Evolutionary conservation across 148 eudicot species (phyloP).

Genomic region (Vaccinium vitisidaea): DNA sequence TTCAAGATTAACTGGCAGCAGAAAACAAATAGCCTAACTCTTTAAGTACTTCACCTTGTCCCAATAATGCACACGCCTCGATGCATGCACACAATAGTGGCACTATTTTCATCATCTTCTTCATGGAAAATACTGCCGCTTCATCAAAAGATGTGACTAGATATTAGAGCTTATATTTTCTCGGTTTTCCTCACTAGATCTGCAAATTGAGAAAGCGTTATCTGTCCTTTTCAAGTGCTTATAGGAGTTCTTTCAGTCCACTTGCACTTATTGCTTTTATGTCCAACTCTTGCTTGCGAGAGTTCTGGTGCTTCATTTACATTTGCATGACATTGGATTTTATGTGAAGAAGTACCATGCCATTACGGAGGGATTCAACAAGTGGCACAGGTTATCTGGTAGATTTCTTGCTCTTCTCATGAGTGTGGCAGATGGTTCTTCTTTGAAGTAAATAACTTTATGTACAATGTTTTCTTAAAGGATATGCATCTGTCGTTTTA

Average conservation of each 20-base stretch:
- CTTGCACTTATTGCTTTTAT: background rate
- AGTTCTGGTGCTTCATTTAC: background rate
- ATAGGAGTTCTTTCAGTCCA: background rate
- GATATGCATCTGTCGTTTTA: background rate
- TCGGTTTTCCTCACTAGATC: background rate
- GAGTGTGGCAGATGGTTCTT: background rate
- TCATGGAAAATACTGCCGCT: background rate
- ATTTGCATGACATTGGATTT: background rate
- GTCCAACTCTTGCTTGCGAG: too few species aligned
- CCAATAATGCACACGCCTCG: background rate
- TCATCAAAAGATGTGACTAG: background rate
- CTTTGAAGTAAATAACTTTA: background rate
- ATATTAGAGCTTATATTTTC: background rate
- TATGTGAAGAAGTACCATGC: background rate
- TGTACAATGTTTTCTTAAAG: background rate
- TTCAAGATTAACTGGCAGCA: background rate
- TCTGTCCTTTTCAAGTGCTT: background rate
- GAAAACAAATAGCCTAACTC: background rate
- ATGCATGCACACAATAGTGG: too few species aligned
- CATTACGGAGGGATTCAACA: background rate
- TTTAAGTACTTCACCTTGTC: background rate
- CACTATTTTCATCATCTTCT: background rate
- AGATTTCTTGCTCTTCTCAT: background rate
- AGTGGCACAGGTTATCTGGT: slow-evolving; percentile 1
- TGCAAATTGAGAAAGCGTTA: background rate